Percentiles rank a stretch among this genome's conserved stretches.
These are phyloP conservation scores for Alternaria consortialis DNA, from an alignment of 2,329 filamentous ascomycete species.

Conservation along the genomic window DNA sequence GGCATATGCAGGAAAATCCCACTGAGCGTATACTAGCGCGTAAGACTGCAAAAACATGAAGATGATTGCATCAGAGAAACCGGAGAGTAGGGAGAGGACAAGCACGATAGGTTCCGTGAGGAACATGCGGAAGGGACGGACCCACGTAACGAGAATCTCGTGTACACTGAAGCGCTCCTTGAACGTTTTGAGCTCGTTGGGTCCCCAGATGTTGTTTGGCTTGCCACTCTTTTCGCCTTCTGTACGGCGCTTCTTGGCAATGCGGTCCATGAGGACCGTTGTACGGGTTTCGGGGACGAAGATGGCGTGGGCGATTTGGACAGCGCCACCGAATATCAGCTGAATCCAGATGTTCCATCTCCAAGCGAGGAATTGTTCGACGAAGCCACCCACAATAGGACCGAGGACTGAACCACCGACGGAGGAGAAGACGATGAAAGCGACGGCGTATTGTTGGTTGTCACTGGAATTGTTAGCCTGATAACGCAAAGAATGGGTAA, in stretches of 20 bases:
- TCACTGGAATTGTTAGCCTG: slow-evolving; percentile 29
- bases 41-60: slow-evolving; percentile 82
- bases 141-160: slow-evolving; percentile 61
- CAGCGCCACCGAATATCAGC: slow-evolving; percentile 77
- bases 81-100: slow-evolving; percentile 73
- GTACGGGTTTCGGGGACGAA: slow-evolving; percentile 80
- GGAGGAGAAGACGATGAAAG: slow-evolving; percentile 75
- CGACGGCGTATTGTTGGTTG: slow-evolving; percentile 74
- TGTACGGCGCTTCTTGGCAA: slow-evolving; percentile 77
- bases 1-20: slow-evolving; percentile 66
- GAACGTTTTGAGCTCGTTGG: slow-evolving; percentile 69
- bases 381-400: slow-evolving; percentile 80
- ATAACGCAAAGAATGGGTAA: not conserved
- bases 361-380: slow-evolving; percentile 74
- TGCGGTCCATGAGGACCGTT: slow-evolving; percentile 79
- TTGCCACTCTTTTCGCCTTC: slow-evolving; percentile 67
- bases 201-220: slow-evolving; percentile 72
- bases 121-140: slow-evolving; percentile 75
- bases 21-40: slow-evolving; percentile 72
- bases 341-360: slow-evolving; percentile 86
- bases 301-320: slow-evolving; percentile 73
- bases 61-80: slow-evolving; percentile 79
- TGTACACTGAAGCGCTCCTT: slow-evolving; percentile 50
- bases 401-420: slow-evolving; percentile 80
- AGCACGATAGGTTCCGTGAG: slow-evolving; percentile 79